Percentiles rank a stretch among this genome's conserved stretches.
phyloP scores from a whole-genome alignment of 2,329 filamentous ascomycete genomes.

The Xylaria sp. region DNA sequence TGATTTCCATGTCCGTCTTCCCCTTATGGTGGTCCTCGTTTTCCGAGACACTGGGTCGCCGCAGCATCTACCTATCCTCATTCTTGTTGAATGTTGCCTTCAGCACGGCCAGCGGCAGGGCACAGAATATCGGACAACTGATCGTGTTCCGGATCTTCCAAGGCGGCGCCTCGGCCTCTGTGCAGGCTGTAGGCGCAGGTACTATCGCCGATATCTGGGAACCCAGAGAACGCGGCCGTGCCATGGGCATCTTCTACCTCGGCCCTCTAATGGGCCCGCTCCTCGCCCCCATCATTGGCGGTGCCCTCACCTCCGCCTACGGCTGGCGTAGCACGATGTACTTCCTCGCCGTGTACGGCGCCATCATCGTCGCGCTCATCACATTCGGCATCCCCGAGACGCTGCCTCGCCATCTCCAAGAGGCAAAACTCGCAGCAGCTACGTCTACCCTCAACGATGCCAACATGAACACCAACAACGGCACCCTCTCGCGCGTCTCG shows the following conservation, averaged over 20 bases:
- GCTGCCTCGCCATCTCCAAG: slow-evolving; percentile 54
- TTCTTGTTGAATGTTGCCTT: slow-evolving; percentile 79
- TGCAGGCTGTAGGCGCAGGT: slow-evolving; percentile 84
- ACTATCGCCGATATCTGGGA: slow-evolving; percentile 88
- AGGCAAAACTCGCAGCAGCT: slow-evolving; percentile 3
- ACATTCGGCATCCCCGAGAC: slow-evolving; percentile 75
- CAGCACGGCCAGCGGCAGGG: slow-evolving; percentile 75
- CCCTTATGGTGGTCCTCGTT: slow-evolving; percentile 90
- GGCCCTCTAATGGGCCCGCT: slow-evolving; percentile 81
- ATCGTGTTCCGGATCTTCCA: slow-evolving; percentile 79
- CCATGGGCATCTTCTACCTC: slow-evolving; percentile 87
- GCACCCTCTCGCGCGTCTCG: slow-evolving; percentile 61
- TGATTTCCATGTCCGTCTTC: slow-evolving; percentile 85
- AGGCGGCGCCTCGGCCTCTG: slow-evolving; percentile 81
- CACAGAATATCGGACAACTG: slow-evolving; percentile 77
- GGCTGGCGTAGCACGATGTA: slow-evolving; percentile 83
- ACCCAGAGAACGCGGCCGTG: slow-evolving; percentile 73
- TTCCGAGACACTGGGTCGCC: slow-evolving; percentile 76
- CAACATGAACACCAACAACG: neutral
- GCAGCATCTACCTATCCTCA: slow-evolving; percentile 81
- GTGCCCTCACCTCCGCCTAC: slow-evolving; percentile 73
- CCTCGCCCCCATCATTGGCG: slow-evolving; percentile 80
- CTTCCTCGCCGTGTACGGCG: slow-evolving; percentile 79
- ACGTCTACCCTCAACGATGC: neutral
- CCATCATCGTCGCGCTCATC: slow-evolving; percentile 64